Conservation (phyloP, 2,329 filamentous ascomycete species). For the Aspergillus terreus region DNA sequence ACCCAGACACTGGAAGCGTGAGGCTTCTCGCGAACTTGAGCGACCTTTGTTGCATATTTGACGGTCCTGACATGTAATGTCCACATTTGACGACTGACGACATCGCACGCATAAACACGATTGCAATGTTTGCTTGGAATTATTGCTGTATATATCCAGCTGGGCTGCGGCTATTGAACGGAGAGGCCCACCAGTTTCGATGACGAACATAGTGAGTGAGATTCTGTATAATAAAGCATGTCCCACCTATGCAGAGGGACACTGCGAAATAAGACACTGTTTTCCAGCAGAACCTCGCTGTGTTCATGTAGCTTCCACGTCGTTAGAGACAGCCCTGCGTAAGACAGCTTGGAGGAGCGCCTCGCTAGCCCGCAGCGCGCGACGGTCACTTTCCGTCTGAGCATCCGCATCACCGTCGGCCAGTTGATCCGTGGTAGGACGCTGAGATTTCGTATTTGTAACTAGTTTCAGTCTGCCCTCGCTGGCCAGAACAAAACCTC, state of each 20-base stretch:
- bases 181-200: too few species aligned
- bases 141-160: neutral
- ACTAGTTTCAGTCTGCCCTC: slow-evolving; percentile 40
- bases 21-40: neutral
- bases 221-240: neutral
- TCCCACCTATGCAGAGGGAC: neutral
- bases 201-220: too few species aligned
- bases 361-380: slow-evolving; percentile 30
- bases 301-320: slow-evolving; percentile 8
- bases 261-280: too few species aligned
- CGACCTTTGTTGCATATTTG: neutral
- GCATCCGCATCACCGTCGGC: slow-evolving; percentile 13
- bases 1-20: slow-evolving; percentile 43
- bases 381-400: slow-evolving; percentile 13
- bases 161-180: neutral
- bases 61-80: neutral
- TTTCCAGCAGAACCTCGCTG: neutral
- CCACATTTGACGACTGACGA: slow-evolving; percentile 7
- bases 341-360: slow-evolving; percentile 29
- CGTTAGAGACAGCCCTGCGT: slow-evolving; percentile 22
- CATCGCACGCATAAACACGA: neutral
- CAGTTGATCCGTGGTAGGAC: slow-evolving; percentile 14
- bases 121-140: neutral
- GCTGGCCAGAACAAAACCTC: slow-evolving; percentile 35
- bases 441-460: slow-evolving; percentile 15